Evolutionary conservation across 208 protist species (phyloP), one percentile per base, ranked within the genome.

Genomic region (Crithidia expoeki): DNA sequence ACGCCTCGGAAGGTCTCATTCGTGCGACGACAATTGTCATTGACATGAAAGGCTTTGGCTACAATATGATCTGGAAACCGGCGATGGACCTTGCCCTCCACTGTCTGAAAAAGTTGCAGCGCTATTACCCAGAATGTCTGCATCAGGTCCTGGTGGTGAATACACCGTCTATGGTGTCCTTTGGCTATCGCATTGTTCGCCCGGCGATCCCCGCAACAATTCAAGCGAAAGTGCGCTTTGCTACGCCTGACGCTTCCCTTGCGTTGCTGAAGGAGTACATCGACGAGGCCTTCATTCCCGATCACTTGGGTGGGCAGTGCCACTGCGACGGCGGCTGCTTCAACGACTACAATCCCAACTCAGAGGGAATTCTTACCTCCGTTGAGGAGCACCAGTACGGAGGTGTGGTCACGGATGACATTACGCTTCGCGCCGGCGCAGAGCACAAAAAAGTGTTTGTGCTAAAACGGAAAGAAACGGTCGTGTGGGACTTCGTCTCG

Each of bases 1-100:
- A 84, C 30, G 80, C 70, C n/a, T 28, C 36, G 2, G 70, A 80
- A 17, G 79, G 85, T 1, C 68, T 75, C 23, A 74, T 90, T 17
- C 76, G 76, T 10, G 21, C 69, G 17, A 61, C 83, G 47, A 89
- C 84, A 5, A 72, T 87, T 61, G 68, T 92, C 10, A 49, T 92
- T 0, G 86, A 92, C 64, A 58, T 72, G 17, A 59, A 36, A 12
- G 83, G 83, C 28, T 67, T 92, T 9, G 78, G 59, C 34, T 92
- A 88, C 76, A 77, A 79, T 46, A 85, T 82, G 74, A 62, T 92
- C 50, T 89, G 83, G 81, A 86, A 81, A 59, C 86, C 86, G 21
- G 81, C 82, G 7, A 46, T 92, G 4, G 77, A 88, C 42, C 68
- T 92, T 33, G 63, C 85, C 16, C 44, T 72, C n/a, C 30, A 50